Base-by-base conservation (phyloP, 1,284 basidiomycete species). In the Leccinum subrobustum region DNA sequence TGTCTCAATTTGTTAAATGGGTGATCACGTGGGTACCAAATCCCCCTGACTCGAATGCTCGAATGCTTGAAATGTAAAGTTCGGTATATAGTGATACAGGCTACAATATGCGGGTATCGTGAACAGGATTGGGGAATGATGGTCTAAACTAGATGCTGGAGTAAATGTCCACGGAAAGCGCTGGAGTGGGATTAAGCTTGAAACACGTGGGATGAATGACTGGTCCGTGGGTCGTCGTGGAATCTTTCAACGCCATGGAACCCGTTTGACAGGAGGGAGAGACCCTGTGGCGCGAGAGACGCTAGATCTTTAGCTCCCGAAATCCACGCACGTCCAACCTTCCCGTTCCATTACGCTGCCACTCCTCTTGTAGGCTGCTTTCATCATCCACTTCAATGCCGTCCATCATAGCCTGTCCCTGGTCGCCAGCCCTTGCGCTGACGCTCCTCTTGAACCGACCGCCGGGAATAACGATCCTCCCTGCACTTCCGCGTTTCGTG, bases 311-410 rank as follows among this genome's bases (percentile, higher is more conserved):
- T 71, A 92, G 73, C 77, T 92, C 91, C 65, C 88, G 79, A 74
- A 92, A 92, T 56, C 90, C 90, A 60, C 90, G 79, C 61, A 92
- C 89, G 72, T 92, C 90, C 61, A 92, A 73, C 66, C 90, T 77
- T 58, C 90, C 90, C 42, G 82, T 82, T 60, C 91, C 90, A 74
- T 89, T 92, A 68, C 77, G 80, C 67, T 76, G 76, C 90, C 90
- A 92, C 74, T 91, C 88, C 52, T 77, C 77, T 18, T 67, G 77
- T 50, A 73, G 75, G 3, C 64, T 70, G 25, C 74, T 73, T 23
- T 70, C 73, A 29, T 68, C 73, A 33, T 68, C 70, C 59, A 68
- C 74, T 37, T 16, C 5, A 60, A 59, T 67, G 62, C 64, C 65
- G 44, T 65, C 67, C 54, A 55, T 62, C 27, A 59, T 71, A 58